Conservation (phyloP, 129 eudicot genomes). For the Centaurea solstitialis region DNA sequence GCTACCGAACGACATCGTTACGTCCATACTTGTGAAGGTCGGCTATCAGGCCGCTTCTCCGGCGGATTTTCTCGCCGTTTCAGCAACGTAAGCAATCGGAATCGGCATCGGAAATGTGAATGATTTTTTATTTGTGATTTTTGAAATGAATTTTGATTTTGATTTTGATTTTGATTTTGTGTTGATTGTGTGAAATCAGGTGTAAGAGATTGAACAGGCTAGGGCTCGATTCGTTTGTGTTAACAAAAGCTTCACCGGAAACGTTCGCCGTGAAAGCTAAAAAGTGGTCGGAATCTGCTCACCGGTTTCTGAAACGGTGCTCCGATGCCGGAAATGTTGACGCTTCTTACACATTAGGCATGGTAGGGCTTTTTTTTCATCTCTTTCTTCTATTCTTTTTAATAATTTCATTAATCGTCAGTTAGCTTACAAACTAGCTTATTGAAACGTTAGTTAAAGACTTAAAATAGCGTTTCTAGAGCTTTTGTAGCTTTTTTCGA, state of each 20-base stretch:
- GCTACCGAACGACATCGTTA: slow-evolving; percentile 53
- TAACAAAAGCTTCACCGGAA: slow-evolving; percentile 33
- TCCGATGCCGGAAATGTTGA: slow-evolving; percentile 44
- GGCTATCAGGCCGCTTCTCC: slow-evolving; percentile 44
- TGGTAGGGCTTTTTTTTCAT: slow-evolving; percentile 28
- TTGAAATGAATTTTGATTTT: not conserved
- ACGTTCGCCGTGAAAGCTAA: slow-evolving; percentile 30
- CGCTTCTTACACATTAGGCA: slow-evolving; percentile 45
- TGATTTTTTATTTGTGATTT: not conserved
- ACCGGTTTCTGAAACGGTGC: slow-evolving; percentile 38
- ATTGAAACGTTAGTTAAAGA: no score
- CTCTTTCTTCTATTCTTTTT: not conserved
- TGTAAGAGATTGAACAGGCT: slow-evolving; percentile 31
- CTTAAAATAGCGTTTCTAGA: no score
- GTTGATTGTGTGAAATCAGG: slow-evolving; percentile 25
- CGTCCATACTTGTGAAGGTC: slow-evolving; percentile 39
- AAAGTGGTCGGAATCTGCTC: slow-evolving; percentile 31
- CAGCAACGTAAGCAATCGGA: slow-evolving; percentile 37
- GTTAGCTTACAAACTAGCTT: no score
- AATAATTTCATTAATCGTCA: not conserved
- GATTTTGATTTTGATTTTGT: not conserved
- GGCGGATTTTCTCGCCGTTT: slow-evolving; percentile 43
- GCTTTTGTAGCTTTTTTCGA: no score
- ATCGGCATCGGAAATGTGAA: not conserved
- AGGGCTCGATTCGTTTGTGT: slow-evolving; percentile 31